A percentile compares a stretch with the other conserved stretches of the same genome.
Evolutionary conservation across 2,329 filamentous ascomycete species (phyloP).

Genomic region (Blastomyces parvus): DNA sequence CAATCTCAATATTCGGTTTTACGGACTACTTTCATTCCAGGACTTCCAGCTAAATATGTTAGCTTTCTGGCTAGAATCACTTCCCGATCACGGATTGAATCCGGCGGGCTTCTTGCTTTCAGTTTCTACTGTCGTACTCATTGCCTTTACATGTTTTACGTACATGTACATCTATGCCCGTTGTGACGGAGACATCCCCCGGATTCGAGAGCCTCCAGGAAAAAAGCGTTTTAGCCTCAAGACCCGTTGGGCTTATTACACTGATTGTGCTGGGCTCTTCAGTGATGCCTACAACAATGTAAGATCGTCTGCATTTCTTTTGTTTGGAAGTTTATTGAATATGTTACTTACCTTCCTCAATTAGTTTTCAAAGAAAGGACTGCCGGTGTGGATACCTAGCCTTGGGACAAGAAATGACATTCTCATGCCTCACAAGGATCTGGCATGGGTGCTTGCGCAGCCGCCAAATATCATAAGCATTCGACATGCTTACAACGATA

Average conservation of each 20-base stretch:
- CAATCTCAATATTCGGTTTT: no score
- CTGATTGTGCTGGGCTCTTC: background rate
- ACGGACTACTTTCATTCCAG: no score
- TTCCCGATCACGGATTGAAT: background rate
- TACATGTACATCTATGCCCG: background rate
- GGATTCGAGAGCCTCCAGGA: background rate
- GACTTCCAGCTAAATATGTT: background rate
- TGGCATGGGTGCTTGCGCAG: background rate
- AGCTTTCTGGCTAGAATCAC: background rate
- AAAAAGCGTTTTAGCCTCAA: background rate
- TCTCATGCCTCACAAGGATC: background rate
- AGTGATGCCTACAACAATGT: background rate
- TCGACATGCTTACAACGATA: constrained; percentile 1
- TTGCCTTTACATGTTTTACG: background rate
- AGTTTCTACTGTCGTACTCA: background rate
- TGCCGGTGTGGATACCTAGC: background rate
- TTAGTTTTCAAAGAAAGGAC: background rate
- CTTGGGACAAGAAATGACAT: background rate
- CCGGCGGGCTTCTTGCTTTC: background rate
- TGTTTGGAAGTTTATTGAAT: background rate
- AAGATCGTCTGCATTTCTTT: background rate
- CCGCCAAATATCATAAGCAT: background rate
- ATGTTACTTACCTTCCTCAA: background rate
- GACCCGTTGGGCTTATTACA: background rate
- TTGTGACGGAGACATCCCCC: background rate